phyloP scores from a whole-genome alignment of 2,329 filamentous ascomycete genomes.

The Alternaria novae-zelandiae region DNA sequence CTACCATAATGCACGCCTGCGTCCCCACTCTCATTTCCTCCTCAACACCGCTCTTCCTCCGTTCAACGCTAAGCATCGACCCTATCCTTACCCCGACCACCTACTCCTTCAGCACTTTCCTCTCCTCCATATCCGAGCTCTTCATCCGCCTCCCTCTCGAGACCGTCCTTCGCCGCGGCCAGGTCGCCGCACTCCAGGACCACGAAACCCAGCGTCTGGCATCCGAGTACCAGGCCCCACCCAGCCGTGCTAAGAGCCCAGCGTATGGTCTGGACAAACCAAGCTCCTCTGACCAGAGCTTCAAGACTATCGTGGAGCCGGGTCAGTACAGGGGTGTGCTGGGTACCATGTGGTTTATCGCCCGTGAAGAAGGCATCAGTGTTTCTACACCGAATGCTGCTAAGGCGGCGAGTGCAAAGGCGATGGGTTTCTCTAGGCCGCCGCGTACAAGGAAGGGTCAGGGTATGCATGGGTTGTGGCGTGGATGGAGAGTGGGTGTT shows the following conservation, averaged over 20 bases:
- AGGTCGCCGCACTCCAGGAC: conserved; percentile 68
- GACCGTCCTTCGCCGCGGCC: conserved; percentile 86
- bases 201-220: conserved; percentile 40
- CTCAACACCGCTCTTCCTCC: conserved; percentile 82
- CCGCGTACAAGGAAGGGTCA: conserved; percentile 65
- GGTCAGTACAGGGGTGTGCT: conserved; percentile 84
- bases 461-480: conserved; percentile 71
- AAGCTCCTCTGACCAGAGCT: conserved; percentile 33
- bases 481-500: conserved; percentile 79
- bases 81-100: conserved; percentile 79
- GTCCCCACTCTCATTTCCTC: conserved; percentile 83
- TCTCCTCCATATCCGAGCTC: conserved; percentile 78
- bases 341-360: conserved; percentile 90
- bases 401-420: conserved; percentile 33
- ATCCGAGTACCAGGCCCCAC: conserved; percentile 31
- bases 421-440: conserved; percentile 41
- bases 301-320: conserved; percentile 78
- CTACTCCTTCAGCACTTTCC: conserved; percentile 83
- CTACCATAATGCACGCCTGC: conserved; percentile 86
- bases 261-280: conserved; percentile 27
- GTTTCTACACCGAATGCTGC: conserved; percentile 33
- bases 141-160: conserved; percentile 89
- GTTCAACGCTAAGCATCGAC: conserved; percentile 83
- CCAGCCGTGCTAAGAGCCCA: conserved; percentile 19
- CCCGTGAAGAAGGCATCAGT: conserved; percentile 76